Base-by-base conservation (phyloP, 352 stramenopile genomes). In the Stramenopiles sp. region DNA sequence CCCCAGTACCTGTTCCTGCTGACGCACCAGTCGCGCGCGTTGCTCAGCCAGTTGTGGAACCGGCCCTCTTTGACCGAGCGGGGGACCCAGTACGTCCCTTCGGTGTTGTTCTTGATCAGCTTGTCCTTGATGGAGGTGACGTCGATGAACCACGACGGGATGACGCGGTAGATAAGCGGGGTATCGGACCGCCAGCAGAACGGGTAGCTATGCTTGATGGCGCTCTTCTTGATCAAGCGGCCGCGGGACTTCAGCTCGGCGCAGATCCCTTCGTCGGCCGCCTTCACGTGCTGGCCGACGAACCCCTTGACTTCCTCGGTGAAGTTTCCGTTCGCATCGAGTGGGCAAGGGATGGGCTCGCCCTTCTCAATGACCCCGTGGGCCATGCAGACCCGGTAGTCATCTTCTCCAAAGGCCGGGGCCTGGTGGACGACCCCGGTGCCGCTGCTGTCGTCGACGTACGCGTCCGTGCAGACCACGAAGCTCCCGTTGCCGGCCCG, bases 131-230 rank as follows among this genome's bases (percentile, higher is more conserved):
- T 97, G 76, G 91, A 87, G 79, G 98, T 94, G 4, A 99, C 94
- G 77, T 95, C 96, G 30, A 99, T 89, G 76, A 99, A 99, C 95
- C 95, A 99, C 3, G 91, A 96, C 0, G 93, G 94, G 37, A 99
- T 94, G 12, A 94, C 95, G 76, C 96, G 96, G 87, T 99, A 99
- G 83, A 99, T 99, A 37, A 99, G 84, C 32, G 96, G 96, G 37
- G 96, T 99, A 79, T 98, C 95, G n/a, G 92, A 98, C 77, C 96
- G 86, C 91, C 97, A 99, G 84, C 96, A 99, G 85, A 98, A 99
- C 32, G 96, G 96, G 83, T 99, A 99, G 76, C 87, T 96, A 88
- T 99, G 96, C 76, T 93, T 87, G 73, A 98, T 90, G 74, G 88
- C 92, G 79, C 90, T 91, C 82, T 98, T 99, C 34, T 94, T 89